phyloP scores from a whole-genome alignment of 176 grass and related monocot species.

The Lolium rigidum region DNA sequence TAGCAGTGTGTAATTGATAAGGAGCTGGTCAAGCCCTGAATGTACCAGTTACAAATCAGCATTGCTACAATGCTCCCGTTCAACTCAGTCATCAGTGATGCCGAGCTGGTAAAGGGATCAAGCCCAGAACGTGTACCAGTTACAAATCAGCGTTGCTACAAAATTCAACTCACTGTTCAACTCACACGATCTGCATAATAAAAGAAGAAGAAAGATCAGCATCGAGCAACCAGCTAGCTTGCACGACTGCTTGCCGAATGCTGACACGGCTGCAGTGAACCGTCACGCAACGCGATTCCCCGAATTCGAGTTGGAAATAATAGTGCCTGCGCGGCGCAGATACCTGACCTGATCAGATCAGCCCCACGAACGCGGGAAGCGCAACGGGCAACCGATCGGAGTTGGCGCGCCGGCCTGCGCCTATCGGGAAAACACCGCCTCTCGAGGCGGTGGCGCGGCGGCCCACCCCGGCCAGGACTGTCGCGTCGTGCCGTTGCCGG shows the following conservation, averaged over 20 bases:
- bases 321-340: not conserved
- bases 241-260: not conserved
- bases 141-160: not conserved
- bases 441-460: not conserved
- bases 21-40: too few species aligned
- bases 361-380: not conserved
- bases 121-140: not conserved
- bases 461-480: not conserved
- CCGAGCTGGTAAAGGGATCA: too few species aligned
- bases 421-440: not conserved
- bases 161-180: not conserved
- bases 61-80: too few species aligned
- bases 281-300: conserved; percentile 24
- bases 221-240: not conserved
- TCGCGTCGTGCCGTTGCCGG: not conserved
- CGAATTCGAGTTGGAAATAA: not conserved
- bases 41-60: too few species aligned
- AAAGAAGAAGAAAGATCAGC: not conserved
- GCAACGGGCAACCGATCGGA: too few species aligned
- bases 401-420: not conserved
- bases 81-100: too few species aligned
- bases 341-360: not conserved
- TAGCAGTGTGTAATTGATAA: too few species aligned
- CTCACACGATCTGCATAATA: too few species aligned
- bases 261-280: not conserved